Evolutionary conservation across 306 rosid species (phyloP), one percentile per base, ranked within the genome.

Genomic region (Betula pendula): DNA sequence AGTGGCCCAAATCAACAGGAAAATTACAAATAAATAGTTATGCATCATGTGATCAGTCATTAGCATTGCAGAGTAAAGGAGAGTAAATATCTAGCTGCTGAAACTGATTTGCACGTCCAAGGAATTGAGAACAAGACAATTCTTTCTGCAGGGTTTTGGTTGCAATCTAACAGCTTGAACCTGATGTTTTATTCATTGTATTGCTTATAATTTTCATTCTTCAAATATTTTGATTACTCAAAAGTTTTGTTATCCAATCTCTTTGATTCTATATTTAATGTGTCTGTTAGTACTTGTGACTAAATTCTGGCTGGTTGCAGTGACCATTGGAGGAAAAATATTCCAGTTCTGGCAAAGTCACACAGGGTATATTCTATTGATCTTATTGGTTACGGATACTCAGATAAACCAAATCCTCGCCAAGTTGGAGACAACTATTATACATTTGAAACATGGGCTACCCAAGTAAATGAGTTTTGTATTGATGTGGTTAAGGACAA

Each of bases 381-480:
- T 89, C 98, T 94, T 70, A 88, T 94, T 81, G 98, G 98, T 75
- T 94, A 94, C 81, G 98, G 98, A 85, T 94, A 90, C 83, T 94
- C 98, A 0, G 97, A 92, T 85, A 94, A 92, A 77, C 98, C 98
- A 71, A 88, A 89, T 74, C 98, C 97, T 81, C 89, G 88, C 35
- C 82, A 78, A 80, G 81, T 91, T 29, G 84, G 87, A 66, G 91
- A 84, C 25, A 76, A 72, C 70, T 92, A 90, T 85, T 94, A 94
- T 84, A 83, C 96, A 50, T 92, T 92, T 74, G 97, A 94, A 80
- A 94, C 96, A 16, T 94, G 98, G 97, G 98, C 95, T 20, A n/a
- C 89, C 79, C 98, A 92, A 77, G 68, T 90, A 67, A 94, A 92
- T 81, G 93, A 94, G 14, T 94, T 92, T 77, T 90, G 96, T 70